phyloP scores from a whole-genome alignment of 1,139 yeast genomes.

The Yarrowia galli region DNA sequence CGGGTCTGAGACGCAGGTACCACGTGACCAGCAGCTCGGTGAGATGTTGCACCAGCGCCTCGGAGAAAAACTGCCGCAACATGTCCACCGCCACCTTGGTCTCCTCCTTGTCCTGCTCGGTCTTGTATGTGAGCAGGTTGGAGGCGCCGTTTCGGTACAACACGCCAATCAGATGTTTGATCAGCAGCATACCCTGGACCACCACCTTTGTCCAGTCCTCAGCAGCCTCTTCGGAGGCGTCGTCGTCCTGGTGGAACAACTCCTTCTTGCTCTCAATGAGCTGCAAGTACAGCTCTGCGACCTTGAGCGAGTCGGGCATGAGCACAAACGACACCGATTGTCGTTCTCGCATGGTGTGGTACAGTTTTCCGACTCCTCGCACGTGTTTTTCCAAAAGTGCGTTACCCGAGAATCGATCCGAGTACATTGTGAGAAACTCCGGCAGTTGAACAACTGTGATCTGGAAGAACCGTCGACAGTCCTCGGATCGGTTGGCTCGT shows the following conservation, averaged over 20 bases:
- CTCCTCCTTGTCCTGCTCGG: constrained; percentile 64
- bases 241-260: constrained; percentile 57
- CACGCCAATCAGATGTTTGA: constrained; percentile 70
- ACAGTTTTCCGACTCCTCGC: constrained; percentile 78
- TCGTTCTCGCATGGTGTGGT: constrained; percentile 60
- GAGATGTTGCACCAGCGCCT: constrained; percentile 61
- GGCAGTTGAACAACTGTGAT: constrained; percentile 67
- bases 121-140: constrained; percentile 62
- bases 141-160: constrained; percentile 71
- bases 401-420: constrained; percentile 51
- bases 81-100: constrained; percentile 63
- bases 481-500: constrained; percentile 65
- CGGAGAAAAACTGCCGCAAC: constrained; percentile 64
- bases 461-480: constrained; percentile 66
- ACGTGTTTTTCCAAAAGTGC: constrained; percentile 68
- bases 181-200: constrained; percentile 70
- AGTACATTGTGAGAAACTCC: constrained; percentile 58
- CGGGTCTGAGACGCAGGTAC: constrained; percentile 75
- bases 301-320: constrained; percentile 67
- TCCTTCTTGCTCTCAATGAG: constrained; percentile 69
- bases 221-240: constrained; percentile 59
- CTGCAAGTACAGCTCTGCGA: constrained; percentile 64
- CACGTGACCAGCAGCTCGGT: constrained; percentile 72
- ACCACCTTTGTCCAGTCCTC: constrained; percentile 80
- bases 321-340: constrained; percentile 78